Base-by-base conservation (phyloP, 2,329 filamentous ascomycete genomes). In the Colletotrichum simmondsii region DNA sequence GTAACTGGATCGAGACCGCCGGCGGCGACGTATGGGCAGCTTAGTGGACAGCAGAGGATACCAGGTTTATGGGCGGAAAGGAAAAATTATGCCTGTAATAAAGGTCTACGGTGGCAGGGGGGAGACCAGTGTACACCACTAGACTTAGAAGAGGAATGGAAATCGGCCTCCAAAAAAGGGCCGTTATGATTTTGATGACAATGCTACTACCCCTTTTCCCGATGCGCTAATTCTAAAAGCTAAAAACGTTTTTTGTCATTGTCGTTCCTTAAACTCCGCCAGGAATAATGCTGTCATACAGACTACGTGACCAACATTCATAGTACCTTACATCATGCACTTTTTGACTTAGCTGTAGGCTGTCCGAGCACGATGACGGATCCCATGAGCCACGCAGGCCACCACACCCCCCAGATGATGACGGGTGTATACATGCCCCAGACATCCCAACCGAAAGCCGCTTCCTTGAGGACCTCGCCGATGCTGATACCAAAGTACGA, bases 11-110 rank as follows among this genome's bases (percentile, higher is more conserved):
- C 80, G 96, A 98, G 87, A 90, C 92, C 26, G 94, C 94, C 42
- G 96, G 96, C 11, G 95, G 97, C 86, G 96, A 98, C 83, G 95
- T 98, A 53, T 98, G 96, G 96, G 95, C 95, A 75, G 93, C 94
- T 76, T 95, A 87, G 83, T 70, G 26, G 24, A 53, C 52, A 37
- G 10, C 22, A 54, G 22, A 30, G 24, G 62, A 65, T 56, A 46
- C 26, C 24, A 59, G 42, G 24, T 64, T 69, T 59, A 58, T 42
- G 60, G 54, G 46, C 46, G 26, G 24, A 61, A 37, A 42, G 37
- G 62, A 8, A 32, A 65, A 53, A 57, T 14, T 19, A 56, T 54
- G 60, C 52, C 56, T 62, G 54, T 68, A 64, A 61, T 62, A 71
- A 62, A 42, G 68, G 67, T 69, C 37, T 32, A 63, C 35, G 19